Base-by-base conservation (phyloP, 176 grass and related monocot genomes). In the Rhipidocladum racemiflorum region DNA sequence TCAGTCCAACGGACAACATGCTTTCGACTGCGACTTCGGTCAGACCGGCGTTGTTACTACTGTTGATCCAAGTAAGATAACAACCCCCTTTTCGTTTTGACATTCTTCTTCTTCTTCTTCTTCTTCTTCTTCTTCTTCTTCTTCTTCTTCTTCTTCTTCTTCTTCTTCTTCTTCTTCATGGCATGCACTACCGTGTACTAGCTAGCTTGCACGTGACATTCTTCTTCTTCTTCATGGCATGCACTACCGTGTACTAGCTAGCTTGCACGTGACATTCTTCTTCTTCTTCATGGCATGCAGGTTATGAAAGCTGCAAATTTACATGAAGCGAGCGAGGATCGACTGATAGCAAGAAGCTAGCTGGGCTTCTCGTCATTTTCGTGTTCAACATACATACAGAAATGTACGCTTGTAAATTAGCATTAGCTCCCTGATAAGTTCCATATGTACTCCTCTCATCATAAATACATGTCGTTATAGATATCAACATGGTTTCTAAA, bases 41-140 rank as follows among this genome's bases (percentile, higher is more conserved):
- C 73, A 80, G 13, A 92, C 92, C 35, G 92, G 88, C 69, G 21
- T 91, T 16, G 46, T 94, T 0, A 91, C 85, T 1, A 46, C 86
- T 2, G 46, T 55, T 15, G 95, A 97, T 81, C 95, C 95, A 15
- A 94, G 95, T 97, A 91, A 87, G 81, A n/a, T n/a, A n/a, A n/a
- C n/a, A n/a, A n/a, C n/a, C n/a, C n/a, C n/a, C n/a, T n/a, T n/a
- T n/a, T n/a, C n/a, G n/a, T n/a, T n/a, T n/a, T n/a, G n/a, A n/a
- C n/a, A n/a, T n/a, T n/a, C n/a, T n/a, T n/a, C n/a, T n/a, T n/a
- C n/a, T n/a, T n/a, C n/a, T n/a, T n/a, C n/a, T n/a, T n/a, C n/a
- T n/a, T n/a, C n/a, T n/a, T n/a, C n/a, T n/a, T n/a, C n/a, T n/a
- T n/a, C n/a, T n/a, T n/a, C n/a, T n/a, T n/a, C n/a, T n/a, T n/a